A percentile compares a stretch with the other conserved stretches of the same genome.
phyloP scores from a whole-genome alignment of 2,329 filamentous ascomycete genomes.

The Aspergillus vadensis region DNA sequence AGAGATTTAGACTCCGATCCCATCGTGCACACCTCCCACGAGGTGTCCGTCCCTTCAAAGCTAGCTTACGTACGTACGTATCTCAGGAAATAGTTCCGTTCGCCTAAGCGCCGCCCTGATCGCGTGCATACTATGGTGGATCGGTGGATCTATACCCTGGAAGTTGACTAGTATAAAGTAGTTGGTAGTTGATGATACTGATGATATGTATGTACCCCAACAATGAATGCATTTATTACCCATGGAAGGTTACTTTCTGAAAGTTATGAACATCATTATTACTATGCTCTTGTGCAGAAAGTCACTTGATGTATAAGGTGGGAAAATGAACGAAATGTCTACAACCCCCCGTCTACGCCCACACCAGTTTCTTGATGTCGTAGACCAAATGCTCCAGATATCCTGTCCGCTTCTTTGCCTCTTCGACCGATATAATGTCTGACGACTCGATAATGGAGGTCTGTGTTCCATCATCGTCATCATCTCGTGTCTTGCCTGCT shows the following conservation, averaged over 20 bases:
- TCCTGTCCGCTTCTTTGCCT: constrained; percentile 84
- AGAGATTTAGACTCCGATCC: too few species aligned
- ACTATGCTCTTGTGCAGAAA: neutral
- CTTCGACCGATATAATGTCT: constrained; percentile 79
- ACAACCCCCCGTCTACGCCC: constrained; percentile 54
- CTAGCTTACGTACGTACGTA: neutral
- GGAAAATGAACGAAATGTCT: neutral
- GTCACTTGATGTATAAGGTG: neutral
- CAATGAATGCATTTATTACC: neutral
- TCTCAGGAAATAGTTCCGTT: neutral
- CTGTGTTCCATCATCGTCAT: constrained; percentile 11
- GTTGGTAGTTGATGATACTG: neutral
- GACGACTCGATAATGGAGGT: constrained; percentile 53
- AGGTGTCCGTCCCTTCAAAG: neutral
- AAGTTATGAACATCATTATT: neutral
- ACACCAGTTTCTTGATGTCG: constrained; percentile 90
- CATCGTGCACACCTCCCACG: neutral
- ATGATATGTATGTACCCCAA: neutral
- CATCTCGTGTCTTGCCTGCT: constrained; percentile 45
- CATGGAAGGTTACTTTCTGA: neutral
- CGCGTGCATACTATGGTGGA: neutral
- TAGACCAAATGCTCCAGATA: constrained; percentile 85
- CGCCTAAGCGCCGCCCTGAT: neutral
- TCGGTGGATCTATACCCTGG: neutral
- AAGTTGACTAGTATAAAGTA: too few species aligned